Percentiles rank a stretch among this genome's conserved stretches.
Evolutionary conservation across 2,329 filamentous ascomycete species (phyloP).

Genomic region (Trematosphaeria pertusa): DNA sequence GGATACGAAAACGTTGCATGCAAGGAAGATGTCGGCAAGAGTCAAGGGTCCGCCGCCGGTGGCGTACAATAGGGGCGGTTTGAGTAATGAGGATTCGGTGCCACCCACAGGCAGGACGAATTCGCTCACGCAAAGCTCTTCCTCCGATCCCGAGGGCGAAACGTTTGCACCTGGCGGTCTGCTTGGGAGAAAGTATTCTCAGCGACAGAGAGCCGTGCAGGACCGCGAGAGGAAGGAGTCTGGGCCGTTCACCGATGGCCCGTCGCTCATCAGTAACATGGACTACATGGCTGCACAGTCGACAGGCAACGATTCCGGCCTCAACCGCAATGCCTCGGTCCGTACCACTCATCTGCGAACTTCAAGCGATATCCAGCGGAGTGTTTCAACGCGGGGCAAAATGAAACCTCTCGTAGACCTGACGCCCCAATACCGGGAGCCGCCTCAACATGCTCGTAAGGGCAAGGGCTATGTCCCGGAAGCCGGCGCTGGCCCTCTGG

Average conservation of each 20-base stretch:
- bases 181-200: slow-evolving; percentile 59
- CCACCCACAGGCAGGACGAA: slow-evolving; percentile 21
- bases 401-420: slow-evolving; percentile 73
- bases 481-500: slow-evolving; percentile 48
- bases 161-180: slow-evolving; percentile 57
- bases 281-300: slow-evolving; percentile 36
- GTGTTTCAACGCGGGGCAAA: slow-evolving; percentile 53
- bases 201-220: slow-evolving; percentile 50
- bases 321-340: slow-evolving; percentile 40
- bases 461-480: slow-evolving; percentile 57
- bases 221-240: slow-evolving; percentile 46
- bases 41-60: slow-evolving; percentile 46
- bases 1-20: slow-evolving; percentile 38
- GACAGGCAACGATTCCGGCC: slow-evolving; percentile 29
- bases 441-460: slow-evolving; percentile 64
- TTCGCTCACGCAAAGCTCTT: slow-evolving; percentile 28
- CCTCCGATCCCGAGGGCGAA: slow-evolving; percentile 36
- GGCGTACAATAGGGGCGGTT: slow-evolving; percentile 30
- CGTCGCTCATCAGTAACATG: slow-evolving; percentile 62
- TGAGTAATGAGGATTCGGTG: slow-evolving; percentile 20
- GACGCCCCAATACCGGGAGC: slow-evolving; percentile 68
- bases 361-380: slow-evolving; percentile 52
- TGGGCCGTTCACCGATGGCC: slow-evolving; percentile 62
- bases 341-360: slow-evolving; percentile 39
- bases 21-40: slow-evolving; percentile 47